Evolutionary conservation across 2,329 filamentous ascomycete genomes (phyloP).

Genomic region (Shiraia sp.): DNA sequence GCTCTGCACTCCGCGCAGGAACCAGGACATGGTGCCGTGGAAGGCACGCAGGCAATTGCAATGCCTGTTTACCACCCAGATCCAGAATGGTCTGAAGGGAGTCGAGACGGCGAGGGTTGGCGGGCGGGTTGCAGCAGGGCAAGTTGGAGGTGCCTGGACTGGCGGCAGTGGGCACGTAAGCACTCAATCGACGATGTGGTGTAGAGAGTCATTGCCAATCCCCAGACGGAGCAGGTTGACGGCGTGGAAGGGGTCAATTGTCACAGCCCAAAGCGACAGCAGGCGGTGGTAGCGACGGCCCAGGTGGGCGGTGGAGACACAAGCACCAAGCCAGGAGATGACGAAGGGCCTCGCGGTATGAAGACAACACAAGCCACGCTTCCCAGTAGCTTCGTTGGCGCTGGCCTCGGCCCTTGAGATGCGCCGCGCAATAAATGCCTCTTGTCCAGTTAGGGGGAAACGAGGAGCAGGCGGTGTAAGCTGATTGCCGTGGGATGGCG

Average conservation of each 20-base stretch:
- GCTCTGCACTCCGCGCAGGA: constrained; percentile 65
- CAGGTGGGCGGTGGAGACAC: constrained; percentile 10
- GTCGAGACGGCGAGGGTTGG: constrained; percentile 1
- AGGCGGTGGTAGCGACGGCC: constrained; percentile 15
- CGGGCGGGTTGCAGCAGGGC: constrained; percentile 1
- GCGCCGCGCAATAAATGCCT: not conserved
- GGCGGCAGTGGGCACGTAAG: constrained; percentile 17
- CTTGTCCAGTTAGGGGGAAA: not conserved
- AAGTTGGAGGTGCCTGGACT: constrained; percentile 3
- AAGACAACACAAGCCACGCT: constrained; percentile 4
- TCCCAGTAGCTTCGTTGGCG: not conserved
- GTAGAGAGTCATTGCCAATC: constrained; percentile 31
- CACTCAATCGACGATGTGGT: constrained; percentile 20
- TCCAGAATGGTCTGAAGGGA: not conserved
- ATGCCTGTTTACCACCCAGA: constrained; percentile 2
- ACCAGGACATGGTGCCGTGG: constrained; percentile 41
- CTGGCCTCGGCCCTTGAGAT: constrained; percentile 4
- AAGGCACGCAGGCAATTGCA: not conserved
- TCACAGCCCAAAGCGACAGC: constrained; percentile 8
- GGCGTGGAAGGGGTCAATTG: constrained; percentile 4
- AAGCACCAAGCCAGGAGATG: constrained; percentile 8
- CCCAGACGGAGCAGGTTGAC: constrained; percentile 12
- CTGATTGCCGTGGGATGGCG: too few species aligned
- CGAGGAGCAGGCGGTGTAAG: not conserved
- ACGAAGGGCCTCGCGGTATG: constrained; percentile 9